Conservation (phyloP, 78 protist genomes). For the Dictyostelium citrinum region DNA sequence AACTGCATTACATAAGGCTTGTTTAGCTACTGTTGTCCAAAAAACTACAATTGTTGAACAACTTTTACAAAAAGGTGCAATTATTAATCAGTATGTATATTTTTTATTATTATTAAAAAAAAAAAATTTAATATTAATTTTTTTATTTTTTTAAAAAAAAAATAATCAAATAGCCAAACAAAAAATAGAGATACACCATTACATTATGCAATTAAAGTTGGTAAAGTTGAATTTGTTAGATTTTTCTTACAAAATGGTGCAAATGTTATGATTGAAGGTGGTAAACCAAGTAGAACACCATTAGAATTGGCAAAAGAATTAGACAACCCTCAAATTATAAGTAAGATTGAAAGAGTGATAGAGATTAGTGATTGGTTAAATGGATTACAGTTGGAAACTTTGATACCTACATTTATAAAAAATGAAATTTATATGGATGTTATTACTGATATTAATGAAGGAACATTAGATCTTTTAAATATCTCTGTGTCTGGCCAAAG, state of each 20-base stretch:
- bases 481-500: slow-evolving; percentile 47
- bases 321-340: background rate
- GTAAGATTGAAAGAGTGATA: slow-evolving; percentile 10
- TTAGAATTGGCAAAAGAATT: slow-evolving; percentile 33
- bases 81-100: slow-evolving; percentile 51
- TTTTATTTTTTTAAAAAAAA: background rate
- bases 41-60: slow-evolving; percentile 16
- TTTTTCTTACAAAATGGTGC: slow-evolving; percentile 67
- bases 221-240: slow-evolving; percentile 59
- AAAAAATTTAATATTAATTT: background rate
- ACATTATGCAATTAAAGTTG: slow-evolving; percentile 77
- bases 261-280: slow-evolving; percentile 48
- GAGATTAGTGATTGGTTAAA: slow-evolving; percentile 58
- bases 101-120: background rate
- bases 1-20: slow-evolving; percentile 66
- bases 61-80: slow-evolving; percentile 42
- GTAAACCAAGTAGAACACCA: slow-evolving; percentile 42
- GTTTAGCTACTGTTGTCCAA: background rate
- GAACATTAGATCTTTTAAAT: slow-evolving; percentile 34
- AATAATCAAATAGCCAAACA: slow-evolving; percentile 11
- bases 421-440: slow-evolving; percentile 67
- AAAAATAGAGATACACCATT: slow-evolving; percentile 74
- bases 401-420: slow-evolving; percentile 28
- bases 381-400: slow-evolving; percentile 26
- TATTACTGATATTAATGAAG: slow-evolving; percentile 51